Percentiles rank a stretch among this genome's conserved stretches.
Conservation (phyloP, 2,329 filamentous ascomycete genomes). For the Penicillium sp. region DNA sequence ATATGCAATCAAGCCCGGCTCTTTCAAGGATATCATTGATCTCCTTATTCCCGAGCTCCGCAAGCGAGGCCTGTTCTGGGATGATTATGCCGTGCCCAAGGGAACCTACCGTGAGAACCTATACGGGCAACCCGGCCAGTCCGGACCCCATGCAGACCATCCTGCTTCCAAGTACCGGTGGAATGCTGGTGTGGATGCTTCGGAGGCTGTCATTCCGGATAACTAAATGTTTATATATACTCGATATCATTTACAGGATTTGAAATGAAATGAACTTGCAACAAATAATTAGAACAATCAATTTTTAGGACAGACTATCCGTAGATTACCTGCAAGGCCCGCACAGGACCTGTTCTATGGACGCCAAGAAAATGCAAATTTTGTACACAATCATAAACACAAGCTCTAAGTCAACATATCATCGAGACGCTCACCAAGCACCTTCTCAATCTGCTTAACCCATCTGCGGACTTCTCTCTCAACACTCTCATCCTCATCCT, state of each 20-base stretch:
- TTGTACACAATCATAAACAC: slow-evolving; percentile 21
- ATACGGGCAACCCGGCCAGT: slow-evolving; percentile 33
- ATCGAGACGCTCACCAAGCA: slow-evolving; percentile 86
- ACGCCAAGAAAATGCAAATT: slow-evolving; percentile 25
- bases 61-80: slow-evolving; percentile 49
- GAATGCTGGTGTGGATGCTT: slow-evolving; percentile 36
- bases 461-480: slow-evolving; percentile 85
- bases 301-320: slow-evolving; percentile 11
- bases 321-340: slow-evolving; percentile 3
- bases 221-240: slow-evolving; percentile 12
- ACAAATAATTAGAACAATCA: not conserved
- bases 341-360: slow-evolving; percentile 5
- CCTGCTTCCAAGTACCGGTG: slow-evolving; percentile 39
- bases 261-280: not conserved
- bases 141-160: slow-evolving; percentile 35
- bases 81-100: slow-evolving; percentile 37
- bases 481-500: slow-evolving; percentile 92
- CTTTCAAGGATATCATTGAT: slow-evolving; percentile 67
- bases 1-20: slow-evolving; percentile 65
- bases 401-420: slow-evolving; percentile 75
- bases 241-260: not conserved
- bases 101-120: slow-evolving; percentile 44
- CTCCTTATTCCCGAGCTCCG: slow-evolving; percentile 63
- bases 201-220: slow-evolving; percentile 28
- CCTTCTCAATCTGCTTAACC: slow-evolving; percentile 85